Conservation (phyloP, 2,329 filamentous ascomycete genomes). For the Hawksworthiomyces lignivorus region DNA sequence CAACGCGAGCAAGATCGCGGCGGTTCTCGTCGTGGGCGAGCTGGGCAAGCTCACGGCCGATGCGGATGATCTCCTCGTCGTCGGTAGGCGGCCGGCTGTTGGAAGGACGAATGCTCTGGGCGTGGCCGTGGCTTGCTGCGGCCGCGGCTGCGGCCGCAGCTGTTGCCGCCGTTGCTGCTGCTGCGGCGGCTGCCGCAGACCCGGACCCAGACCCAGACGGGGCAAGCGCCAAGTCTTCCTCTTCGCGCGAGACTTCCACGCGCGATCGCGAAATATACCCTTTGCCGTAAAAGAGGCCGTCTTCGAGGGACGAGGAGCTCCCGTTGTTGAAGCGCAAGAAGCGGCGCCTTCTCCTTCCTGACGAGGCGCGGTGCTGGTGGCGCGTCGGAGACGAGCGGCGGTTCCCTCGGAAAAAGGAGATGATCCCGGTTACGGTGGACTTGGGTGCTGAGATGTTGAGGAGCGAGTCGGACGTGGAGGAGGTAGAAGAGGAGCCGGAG, state of each 20-base stretch:
- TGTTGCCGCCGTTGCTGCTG: background rate
- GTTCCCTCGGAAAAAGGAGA: slow-evolving; percentile 23
- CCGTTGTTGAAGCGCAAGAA: slow-evolving; percentile 43
- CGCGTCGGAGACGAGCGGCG: slow-evolving; percentile 3
- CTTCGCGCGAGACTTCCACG: slow-evolving; percentile 6
- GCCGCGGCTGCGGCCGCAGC: background rate
- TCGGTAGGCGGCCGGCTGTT: slow-evolving; percentile 21
- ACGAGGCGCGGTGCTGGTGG: slow-evolving; percentile 4
- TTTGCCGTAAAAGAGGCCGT: slow-evolving; percentile 48
- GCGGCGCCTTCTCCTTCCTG: slow-evolving; percentile 25
- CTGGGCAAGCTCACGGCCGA: slow-evolving; percentile 47
- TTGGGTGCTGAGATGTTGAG: slow-evolving; percentile 26
- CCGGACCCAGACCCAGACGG: too few species aligned
- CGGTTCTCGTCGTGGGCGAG: slow-evolving; percentile 44
- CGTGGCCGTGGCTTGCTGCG: background rate
- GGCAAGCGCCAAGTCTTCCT: too few species aligned
- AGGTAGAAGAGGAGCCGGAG: slow-evolving; percentile 19
- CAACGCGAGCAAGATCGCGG: slow-evolving; percentile 38
- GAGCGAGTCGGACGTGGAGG: slow-evolving; percentile 27
- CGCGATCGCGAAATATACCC: slow-evolving; percentile 30
- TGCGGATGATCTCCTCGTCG: slow-evolving; percentile 50
- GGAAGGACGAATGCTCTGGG: too few species aligned
- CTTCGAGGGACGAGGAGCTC: slow-evolving; percentile 48
- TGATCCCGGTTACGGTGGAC: slow-evolving; percentile 23
- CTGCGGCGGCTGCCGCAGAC: background rate